Conservation (phyloP, 352 stramenopile genomes). For the Paralagenidium karlingii region DNA sequence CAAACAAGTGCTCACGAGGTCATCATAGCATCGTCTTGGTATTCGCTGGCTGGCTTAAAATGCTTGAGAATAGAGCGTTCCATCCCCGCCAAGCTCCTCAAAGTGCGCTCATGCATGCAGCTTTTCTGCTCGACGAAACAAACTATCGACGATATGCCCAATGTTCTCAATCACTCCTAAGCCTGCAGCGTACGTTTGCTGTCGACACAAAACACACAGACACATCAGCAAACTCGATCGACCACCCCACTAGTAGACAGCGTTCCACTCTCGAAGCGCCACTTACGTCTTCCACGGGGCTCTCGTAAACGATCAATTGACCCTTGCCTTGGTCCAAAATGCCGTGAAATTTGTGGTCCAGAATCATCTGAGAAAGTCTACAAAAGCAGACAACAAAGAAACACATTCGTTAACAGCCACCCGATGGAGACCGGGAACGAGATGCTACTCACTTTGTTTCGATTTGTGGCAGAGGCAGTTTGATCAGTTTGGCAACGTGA, state of each 20-base stretch:
- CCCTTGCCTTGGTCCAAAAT: slow-evolving; percentile 99
- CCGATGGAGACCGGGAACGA: no score
- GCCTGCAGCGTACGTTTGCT: slow-evolving; percentile 88
- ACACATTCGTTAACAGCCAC: slow-evolving; percentile 1
- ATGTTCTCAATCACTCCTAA: slow-evolving; percentile 96
- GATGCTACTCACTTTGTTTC: slow-evolving; percentile 54
- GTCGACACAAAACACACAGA: slow-evolving; percentile 2
- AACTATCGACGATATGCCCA: slow-evolving; percentile 91
- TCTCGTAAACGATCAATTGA: slow-evolving; percentile 98
- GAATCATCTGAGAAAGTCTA: slow-evolving; percentile 99
- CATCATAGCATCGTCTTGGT: no score
- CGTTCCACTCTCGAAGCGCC: slow-evolving; percentile 7
- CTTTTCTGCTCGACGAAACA: slow-evolving; percentile 85
- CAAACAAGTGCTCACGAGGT: no score
- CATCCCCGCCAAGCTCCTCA: no score
- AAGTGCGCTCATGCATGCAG: slow-evolving; percentile 71
- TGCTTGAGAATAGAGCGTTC: no score
- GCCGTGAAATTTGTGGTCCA: slow-evolving; percentile 98
- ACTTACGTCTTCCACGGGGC: slow-evolving; percentile 84
- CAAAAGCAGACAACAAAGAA: not conserved
- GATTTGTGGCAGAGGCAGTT: slow-evolving; percentile 83
- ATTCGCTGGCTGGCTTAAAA: no score
- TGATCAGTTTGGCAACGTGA: slow-evolving; percentile 96
- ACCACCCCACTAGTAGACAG: not conserved
- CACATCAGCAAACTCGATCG: not conserved